Conservation (phyloP, 2,329 filamentous ascomycete species). For the Colletotrichum noveboracense region DNA sequence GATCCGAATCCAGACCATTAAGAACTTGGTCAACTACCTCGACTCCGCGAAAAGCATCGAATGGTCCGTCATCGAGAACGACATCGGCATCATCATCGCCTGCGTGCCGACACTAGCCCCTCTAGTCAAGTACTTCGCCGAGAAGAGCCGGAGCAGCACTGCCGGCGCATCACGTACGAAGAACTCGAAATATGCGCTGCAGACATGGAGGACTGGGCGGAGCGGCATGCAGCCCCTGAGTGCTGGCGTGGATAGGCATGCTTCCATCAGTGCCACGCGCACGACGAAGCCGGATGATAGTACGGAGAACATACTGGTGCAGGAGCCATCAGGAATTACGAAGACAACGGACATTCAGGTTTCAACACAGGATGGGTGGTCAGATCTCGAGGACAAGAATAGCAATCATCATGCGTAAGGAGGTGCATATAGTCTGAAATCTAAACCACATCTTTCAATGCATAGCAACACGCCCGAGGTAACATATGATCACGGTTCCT, state of each 20-base stretch:
- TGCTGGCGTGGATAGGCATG: background rate
- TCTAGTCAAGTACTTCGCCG: conserved; percentile 40
- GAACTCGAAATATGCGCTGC: conserved; percentile 28
- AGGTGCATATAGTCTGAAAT: background rate
- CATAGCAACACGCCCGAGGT: no score
- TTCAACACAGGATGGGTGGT: background rate
- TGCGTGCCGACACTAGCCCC: conserved; percentile 49
- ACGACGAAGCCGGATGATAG: conserved; percentile 5
- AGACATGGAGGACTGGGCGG: conserved; percentile 27
- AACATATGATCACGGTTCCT: no score
- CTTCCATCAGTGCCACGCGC: background rate
- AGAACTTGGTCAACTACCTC: conserved; percentile 45
- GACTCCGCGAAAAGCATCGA: conserved; percentile 47
- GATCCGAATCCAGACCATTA: conserved; percentile 55
- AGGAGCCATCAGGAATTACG: background rate
- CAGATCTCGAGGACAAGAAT: background rate
- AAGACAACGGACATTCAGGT: background rate
- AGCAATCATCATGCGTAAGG: background rate
- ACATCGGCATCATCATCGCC: conserved; percentile 47
- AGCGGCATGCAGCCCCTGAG: conserved; percentile 25
- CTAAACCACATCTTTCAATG: no score
- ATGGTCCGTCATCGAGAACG: conserved; percentile 52
- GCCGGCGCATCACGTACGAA: background rate
- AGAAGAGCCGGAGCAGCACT: conserved; percentile 26
- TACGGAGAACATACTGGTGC: conserved; percentile 9